Percentiles rank a stretch among this genome's conserved stretches.
phyloP scores from a whole-genome alignment of 257 asterid genomes.

The Solanum acaule region DNA sequence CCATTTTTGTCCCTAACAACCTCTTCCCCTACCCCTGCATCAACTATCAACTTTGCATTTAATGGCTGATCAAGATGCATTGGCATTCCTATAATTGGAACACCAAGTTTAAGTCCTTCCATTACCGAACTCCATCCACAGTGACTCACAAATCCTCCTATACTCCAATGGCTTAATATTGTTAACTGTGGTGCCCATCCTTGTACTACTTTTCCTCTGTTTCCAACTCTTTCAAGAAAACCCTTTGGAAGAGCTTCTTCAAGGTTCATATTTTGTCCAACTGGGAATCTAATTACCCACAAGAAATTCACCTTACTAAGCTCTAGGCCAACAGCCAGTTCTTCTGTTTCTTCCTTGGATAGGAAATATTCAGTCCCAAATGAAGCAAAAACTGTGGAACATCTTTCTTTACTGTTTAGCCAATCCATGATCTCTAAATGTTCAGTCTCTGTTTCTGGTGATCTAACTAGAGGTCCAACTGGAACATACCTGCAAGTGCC shows the following conservation, averaged over 20 bases:
- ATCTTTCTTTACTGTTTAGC: slow-evolving; percentile 1
- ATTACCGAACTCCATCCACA: slow-evolving; percentile 19
- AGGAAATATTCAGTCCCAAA: slow-evolving; percentile 20
- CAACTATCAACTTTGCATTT: slow-evolving; percentile 12
- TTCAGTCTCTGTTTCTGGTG: not conserved
- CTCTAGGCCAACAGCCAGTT: slow-evolving; percentile 11
- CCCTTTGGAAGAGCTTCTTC: slow-evolving; percentile 15
- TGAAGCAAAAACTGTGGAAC: slow-evolving; percentile 10
- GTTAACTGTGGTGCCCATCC: slow-evolving; percentile 19
- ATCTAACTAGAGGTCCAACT: slow-evolving; percentile 14
- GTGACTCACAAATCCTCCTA: slow-evolving; percentile 15
- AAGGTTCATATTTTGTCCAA: not conserved
- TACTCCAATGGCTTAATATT: slow-evolving; percentile 9
- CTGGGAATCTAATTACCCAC: slow-evolving; percentile 22
- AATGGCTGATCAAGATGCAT: slow-evolving; percentile 20
- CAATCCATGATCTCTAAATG: slow-evolving; percentile 4
- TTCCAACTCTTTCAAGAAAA: not conserved
- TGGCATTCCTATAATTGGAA: slow-evolving; percentile 19
- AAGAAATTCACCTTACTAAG: slow-evolving; percentile 11
- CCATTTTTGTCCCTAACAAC: slow-evolving; percentile 7
- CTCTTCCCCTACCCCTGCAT: slow-evolving; percentile 15
- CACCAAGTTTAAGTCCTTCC: slow-evolving; percentile 15
- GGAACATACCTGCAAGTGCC: not conserved
- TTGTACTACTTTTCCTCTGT: slow-evolving; percentile 11
- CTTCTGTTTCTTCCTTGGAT: slow-evolving; percentile 5